A percentile compares a stretch with the other conserved stretches of the same genome.
Conservation (phyloP, 2,329 filamentous ascomycete species). For the Xylaria sp. region DNA sequence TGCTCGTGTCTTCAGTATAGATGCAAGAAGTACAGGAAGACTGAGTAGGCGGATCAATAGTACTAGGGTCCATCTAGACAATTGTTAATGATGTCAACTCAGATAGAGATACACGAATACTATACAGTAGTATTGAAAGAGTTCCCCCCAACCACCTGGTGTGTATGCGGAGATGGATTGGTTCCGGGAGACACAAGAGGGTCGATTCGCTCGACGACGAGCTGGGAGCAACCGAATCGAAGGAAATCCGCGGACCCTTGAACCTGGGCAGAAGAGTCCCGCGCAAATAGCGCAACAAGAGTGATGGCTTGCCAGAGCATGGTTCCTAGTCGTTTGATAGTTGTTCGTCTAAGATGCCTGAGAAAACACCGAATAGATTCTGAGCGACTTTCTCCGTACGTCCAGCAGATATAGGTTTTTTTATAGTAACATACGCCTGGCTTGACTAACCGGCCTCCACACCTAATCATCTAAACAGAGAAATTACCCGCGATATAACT, state of each 20-base stretch:
- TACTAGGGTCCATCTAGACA: slow-evolving; percentile 19
- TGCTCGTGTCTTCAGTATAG: slow-evolving; percentile 23
- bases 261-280: slow-evolving; percentile 10
- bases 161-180: slow-evolving; percentile 24
- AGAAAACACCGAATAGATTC: not conserved
- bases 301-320: slow-evolving; percentile 19
- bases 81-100: not conserved
- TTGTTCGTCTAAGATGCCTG: not conserved
- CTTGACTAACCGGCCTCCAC: not conserved
- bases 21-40: slow-evolving; percentile 23
- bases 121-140: slow-evolving; percentile 23
- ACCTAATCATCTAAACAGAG: not conserved
- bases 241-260: slow-evolving; percentile 24
- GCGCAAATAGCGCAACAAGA: slow-evolving; percentile 16
- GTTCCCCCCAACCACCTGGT: slow-evolving; percentile 18
- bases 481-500: slow-evolving; percentile 9
- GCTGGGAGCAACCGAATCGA: slow-evolving; percentile 26
- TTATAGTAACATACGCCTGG: not conserved
- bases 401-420: not conserved
- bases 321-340: not conserved
- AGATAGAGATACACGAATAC: not conserved
- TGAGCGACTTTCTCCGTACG: not conserved
- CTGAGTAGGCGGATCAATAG: slow-evolving; percentile 17
- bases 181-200: slow-evolving; percentile 20
- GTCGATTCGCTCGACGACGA: slow-evolving; percentile 20